Percentiles rank a stretch among this genome's conserved stretches.
Conservation (phyloP, 2,329 filamentous ascomycete genomes). For the Fonsecaea monophora region DNA sequence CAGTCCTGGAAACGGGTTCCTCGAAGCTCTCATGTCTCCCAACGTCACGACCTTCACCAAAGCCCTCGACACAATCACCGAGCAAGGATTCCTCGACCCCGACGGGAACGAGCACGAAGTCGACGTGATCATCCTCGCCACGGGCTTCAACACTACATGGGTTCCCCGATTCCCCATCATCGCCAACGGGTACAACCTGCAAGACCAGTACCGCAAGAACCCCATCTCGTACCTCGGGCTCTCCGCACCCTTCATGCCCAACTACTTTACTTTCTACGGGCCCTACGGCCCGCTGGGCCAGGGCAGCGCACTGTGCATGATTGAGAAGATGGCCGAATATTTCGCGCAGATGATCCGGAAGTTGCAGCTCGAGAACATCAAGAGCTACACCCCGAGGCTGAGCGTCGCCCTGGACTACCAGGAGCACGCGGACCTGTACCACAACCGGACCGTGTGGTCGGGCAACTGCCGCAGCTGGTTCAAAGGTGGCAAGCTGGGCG, state of each 20-base stretch:
- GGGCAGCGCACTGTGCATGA: conserved; percentile 26
- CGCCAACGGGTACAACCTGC: conserved; percentile 28
- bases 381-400: conserved; percentile 47
- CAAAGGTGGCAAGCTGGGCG: neutral
- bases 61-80: conserved; percentile 48
- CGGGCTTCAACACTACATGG: conserved; percentile 36
- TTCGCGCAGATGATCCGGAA: conserved; percentile 34
- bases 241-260: conserved; percentile 39
- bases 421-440: conserved; percentile 55
- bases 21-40: conserved; percentile 45
- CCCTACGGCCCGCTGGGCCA: conserved; percentile 41
- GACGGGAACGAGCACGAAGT: conserved; percentile 39
- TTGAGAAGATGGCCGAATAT: conserved; percentile 27
- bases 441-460: conserved; percentile 42
- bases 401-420: conserved; percentile 57
- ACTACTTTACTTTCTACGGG: conserved; percentile 41
- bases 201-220: conserved; percentile 28
- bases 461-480: conserved; percentile 1
- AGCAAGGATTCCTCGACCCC: conserved; percentile 43
- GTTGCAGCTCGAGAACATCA: conserved; percentile 35
- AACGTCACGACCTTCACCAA: conserved; percentile 55
- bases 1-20: conserved; percentile 37
- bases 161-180: conserved; percentile 33
- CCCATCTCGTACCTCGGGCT: conserved; percentile 34
- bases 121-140: conserved; percentile 35